Evolutionary conservation across 768 basidiomycete genomes (phyloP), one percentile per base, ranked within the genome.

Genomic region (Mycena venus): DNA sequence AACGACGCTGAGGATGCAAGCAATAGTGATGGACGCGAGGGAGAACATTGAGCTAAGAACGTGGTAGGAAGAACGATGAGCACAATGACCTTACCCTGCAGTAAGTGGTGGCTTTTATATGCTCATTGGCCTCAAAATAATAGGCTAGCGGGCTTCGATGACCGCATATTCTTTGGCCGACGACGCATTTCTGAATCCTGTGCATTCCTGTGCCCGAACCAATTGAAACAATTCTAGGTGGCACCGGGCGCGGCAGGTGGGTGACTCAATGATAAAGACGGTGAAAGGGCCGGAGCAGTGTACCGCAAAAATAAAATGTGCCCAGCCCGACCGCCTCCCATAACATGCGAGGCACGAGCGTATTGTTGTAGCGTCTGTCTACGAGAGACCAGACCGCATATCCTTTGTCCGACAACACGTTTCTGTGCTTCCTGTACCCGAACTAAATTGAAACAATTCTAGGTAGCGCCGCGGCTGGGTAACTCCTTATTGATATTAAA

Each of bases 1-100:
- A n/a, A 42, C 74, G 23, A 32, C 51, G 11, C 31, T 55, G 21
- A 75, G 47, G 49, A 75, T n/a, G 59, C 68, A 70, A 23, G 69
- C 58, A 67, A 61, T 3, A 15, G 73, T 61, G 27, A 70, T n/a
- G 44, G 59, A 38, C 11, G 65, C 58, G 68, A 67, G 49, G 12
- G 69, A 75, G 38, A 74, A 65, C 68, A 69, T 74, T 34, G 47
- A 32, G 11, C 10, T 49, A 21, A 21, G 25, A 25, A 27, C n/a
- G 25, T 36, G 40, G 17, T 27, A 27, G 19, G 17, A 31, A 34
- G 25, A 0, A 32, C 38, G 29, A 49, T 38, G 62, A 56, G 49
- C 36, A 51, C 34, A 61, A 49, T 23, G 61, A 25, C 15, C 2
- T 31, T 27, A n/a, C 8, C 6, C 47, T 21, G 23, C 40, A 23